Evolutionary conservation across 2,329 filamentous ascomycete genomes (phyloP).

Genomic region (Alternaria angustiovoidea): DNA sequence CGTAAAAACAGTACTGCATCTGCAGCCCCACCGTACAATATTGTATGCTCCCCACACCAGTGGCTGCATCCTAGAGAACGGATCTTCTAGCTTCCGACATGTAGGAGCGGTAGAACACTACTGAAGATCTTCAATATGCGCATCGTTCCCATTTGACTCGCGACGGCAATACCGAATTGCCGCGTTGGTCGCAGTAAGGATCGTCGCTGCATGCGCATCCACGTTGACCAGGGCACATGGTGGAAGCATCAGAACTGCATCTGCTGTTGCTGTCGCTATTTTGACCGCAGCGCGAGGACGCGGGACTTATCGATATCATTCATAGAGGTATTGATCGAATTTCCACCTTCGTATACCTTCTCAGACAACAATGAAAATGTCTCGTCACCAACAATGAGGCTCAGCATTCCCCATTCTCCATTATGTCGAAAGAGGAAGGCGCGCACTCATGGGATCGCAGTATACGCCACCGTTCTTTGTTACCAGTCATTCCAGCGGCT

Average conservation of each 20-base stretch:
- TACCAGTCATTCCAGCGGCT: slow-evolving; percentile 9
- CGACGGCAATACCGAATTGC: background rate
- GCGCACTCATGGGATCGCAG: background rate
- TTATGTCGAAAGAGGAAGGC: background rate
- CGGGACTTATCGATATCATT: slow-evolving; percentile 1
- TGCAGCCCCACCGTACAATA: background rate
- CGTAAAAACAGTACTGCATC: background rate
- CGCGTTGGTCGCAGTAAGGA: background rate
- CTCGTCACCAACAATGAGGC: background rate
- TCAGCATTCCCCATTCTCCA: background rate
- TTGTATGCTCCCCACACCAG: background rate
- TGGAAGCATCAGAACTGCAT: background rate
- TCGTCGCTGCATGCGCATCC: background rate
- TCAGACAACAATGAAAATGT: background rate
- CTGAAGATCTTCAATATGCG: background rate
- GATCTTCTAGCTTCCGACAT: slow-evolving; percentile 6
- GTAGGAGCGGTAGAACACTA: background rate
- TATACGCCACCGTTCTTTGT: slow-evolving; percentile 4
- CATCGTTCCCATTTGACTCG: background rate
- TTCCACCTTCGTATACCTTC: background rate
- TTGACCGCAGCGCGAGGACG: background rate
- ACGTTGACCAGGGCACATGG: background rate
- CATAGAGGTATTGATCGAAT: background rate
- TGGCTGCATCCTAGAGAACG: background rate
- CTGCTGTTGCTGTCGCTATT: background rate